Conservation (phyloP, 768 basidiomycete genomes). For the Tremella mesenterica region DNA sequence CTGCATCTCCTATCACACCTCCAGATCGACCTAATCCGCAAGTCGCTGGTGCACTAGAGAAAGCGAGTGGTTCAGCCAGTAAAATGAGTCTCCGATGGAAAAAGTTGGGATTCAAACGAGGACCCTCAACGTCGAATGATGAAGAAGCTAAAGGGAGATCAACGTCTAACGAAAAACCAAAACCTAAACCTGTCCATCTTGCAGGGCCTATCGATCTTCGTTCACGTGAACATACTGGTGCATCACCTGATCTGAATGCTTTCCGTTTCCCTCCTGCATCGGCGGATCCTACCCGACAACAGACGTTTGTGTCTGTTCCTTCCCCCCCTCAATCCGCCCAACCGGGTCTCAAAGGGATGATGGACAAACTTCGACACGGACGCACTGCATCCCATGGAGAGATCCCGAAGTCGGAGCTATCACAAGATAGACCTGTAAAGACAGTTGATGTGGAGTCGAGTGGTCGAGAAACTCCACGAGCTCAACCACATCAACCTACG, state of each 20-base stretch:
- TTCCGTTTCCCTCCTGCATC: conserved; percentile 15
- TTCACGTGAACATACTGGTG: neutral
- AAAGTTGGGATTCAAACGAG: conserved; percentile 27
- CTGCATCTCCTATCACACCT: conserved; percentile 11
- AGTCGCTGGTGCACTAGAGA: conserved; percentile 15
- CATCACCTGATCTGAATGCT: conserved; percentile 16
- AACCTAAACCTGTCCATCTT: neutral
- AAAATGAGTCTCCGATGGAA: conserved; percentile 32
- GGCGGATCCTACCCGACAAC: neutral
- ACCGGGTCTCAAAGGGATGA: conserved; percentile 11
- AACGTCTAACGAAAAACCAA: neutral
- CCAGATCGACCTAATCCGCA: conserved; percentile 8
- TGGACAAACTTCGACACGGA: conserved; percentile 7
- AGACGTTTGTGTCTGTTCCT: neutral
- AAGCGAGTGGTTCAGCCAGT: conserved; percentile 21
- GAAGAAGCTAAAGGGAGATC: neutral
- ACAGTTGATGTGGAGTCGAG: neutral
- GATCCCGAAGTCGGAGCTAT: neutral
- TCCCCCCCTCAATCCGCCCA: conserved; percentile 1
- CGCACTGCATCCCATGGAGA: neutral
- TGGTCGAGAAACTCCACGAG: neutral
- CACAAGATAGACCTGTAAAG: neutral
- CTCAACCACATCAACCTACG: neutral
- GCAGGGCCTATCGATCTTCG: conserved; percentile 16
- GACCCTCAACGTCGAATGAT: neutral